A percentile compares a stretch with the other conserved stretches of the same genome.
Conservation (phyloP, 2,329 filamentous ascomycete genomes). For the Penicillium capsulatum region DNA sequence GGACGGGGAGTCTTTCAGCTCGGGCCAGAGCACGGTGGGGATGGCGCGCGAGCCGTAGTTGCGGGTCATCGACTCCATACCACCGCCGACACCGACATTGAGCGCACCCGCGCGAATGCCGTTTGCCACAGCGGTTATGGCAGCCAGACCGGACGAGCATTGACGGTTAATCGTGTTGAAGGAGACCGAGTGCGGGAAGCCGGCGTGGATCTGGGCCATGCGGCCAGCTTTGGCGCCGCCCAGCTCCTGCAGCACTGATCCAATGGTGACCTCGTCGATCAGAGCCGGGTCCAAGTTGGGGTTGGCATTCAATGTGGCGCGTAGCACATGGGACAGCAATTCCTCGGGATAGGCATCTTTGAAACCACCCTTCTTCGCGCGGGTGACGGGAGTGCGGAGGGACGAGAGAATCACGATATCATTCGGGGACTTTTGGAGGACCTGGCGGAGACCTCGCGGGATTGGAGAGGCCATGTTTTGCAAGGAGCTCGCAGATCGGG, state of each 20-base stretch:
- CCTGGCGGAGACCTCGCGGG: slow-evolving; percentile 65
- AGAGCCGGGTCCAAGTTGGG: slow-evolving; percentile 65
- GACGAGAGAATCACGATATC: slow-evolving; percentile 87
- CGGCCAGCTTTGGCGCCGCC: slow-evolving; percentile 86
- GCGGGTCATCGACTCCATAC: slow-evolving; percentile 94
- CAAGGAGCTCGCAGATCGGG: slow-evolving; percentile 1
- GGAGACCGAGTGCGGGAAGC: slow-evolving; percentile 65
- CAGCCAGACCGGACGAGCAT: slow-evolving; percentile 73
- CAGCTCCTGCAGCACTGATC: slow-evolving; percentile 84
- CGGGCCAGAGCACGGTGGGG: slow-evolving; percentile 74
- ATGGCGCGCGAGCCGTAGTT: slow-evolving; percentile 87
- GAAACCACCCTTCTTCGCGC: slow-evolving; percentile 76
- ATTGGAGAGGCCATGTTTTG: slow-evolving; percentile 46
- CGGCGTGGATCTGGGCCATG: slow-evolving; percentile 83
- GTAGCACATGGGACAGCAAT: slow-evolving; percentile 61
- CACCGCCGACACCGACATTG: slow-evolving; percentile 71
- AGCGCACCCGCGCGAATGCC: slow-evolving; percentile 72
- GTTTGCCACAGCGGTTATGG: slow-evolving; percentile 69
- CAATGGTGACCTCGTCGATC: slow-evolving; percentile 78
- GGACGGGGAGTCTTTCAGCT: slow-evolving; percentile 58
- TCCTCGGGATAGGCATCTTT: slow-evolving; percentile 90
- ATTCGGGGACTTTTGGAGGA: slow-evolving; percentile 72
- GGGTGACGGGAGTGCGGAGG: slow-evolving; percentile 81
- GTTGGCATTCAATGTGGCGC: slow-evolving; percentile 66
- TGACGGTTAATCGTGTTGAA: slow-evolving; percentile 88